Percentiles rank a stretch among this genome's conserved stretches.
Conservation (phyloP, 192 early-diverging fungal species). For the Coemansia sp. region DNA sequence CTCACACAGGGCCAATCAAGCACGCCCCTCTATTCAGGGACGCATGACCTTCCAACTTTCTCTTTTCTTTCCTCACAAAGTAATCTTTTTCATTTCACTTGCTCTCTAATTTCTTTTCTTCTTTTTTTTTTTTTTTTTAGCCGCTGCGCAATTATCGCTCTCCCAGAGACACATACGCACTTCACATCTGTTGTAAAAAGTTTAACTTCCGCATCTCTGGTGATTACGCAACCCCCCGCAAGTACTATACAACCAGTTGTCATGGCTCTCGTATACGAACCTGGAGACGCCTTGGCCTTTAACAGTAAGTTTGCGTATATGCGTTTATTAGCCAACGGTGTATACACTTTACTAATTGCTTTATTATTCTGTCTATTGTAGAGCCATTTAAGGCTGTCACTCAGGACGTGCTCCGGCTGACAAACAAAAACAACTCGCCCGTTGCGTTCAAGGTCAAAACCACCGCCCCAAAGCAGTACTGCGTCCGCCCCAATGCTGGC, state of each 20-base stretch:
- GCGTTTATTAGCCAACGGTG: background rate
- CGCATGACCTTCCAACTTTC: background rate
- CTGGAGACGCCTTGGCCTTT: constrained; percentile 60
- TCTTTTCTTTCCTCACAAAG: background rate
- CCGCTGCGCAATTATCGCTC: background rate
- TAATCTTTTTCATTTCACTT: background rate
- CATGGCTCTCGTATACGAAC: constrained; percentile 67
- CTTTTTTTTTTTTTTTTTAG: constrained; percentile 8
- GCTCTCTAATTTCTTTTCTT: background rate
- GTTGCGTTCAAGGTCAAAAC: constrained; percentile 99
- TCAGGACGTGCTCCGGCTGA: constrained; percentile 60
- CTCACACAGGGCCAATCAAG: too few species aligned
- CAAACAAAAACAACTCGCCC: constrained; percentile 65
- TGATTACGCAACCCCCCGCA: constrained; percentile 3
- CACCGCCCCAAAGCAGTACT: constrained; percentile 96
- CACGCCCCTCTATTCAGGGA: too few species aligned
- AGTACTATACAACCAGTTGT: background rate
- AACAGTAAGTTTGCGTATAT: constrained; percentile 56
- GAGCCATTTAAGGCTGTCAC: constrained; percentile 67
- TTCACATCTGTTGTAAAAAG: background rate
- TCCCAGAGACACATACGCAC: background rate
- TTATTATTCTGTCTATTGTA: constrained; percentile 14
- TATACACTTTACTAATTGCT: background rate
- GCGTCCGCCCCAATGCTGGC: constrained; percentile 92
- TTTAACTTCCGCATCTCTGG: constrained; percentile 7